Percentiles rank a stretch among this genome's conserved stretches.
phyloP scores from a whole-genome alignment of 192 early-diverging fungal genomes.

The Podochytrium sp. region DNA sequence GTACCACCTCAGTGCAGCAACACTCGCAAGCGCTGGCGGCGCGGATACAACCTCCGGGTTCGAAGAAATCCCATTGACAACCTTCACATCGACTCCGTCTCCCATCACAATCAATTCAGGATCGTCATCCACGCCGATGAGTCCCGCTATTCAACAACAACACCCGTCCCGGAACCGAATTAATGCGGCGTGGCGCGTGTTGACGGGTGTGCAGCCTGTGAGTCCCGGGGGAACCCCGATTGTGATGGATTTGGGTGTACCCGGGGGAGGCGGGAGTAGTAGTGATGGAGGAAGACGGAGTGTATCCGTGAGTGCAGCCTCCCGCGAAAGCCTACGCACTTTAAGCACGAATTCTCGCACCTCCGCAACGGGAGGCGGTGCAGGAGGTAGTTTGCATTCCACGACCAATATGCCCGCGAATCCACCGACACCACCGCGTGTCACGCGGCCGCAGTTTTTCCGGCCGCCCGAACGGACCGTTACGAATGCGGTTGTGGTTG shows the following conservation, averaged over 20 bases:
- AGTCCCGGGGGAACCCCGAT: not conserved
- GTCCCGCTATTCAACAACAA: not conserved
- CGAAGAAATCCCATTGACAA: not conserved
- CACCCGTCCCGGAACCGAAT: slow-evolving; percentile 6
- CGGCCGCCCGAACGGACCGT: slow-evolving; percentile 23
- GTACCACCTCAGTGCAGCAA: not conserved
- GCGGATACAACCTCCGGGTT: not conserved
- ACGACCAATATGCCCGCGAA: too few relatives aligned
- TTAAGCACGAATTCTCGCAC: too few relatives aligned
- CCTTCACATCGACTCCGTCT: not conserved
- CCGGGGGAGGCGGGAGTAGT: not conserved
- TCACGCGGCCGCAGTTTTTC: slow-evolving; percentile 9
- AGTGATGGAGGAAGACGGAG: too few relatives aligned
- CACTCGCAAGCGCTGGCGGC: not conserved
- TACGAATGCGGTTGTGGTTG: not conserved
- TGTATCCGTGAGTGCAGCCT: too few relatives aligned
- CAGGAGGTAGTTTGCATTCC: too few relatives aligned
- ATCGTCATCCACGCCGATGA: not conserved
- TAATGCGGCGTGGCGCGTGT: slow-evolving; percentile 18
- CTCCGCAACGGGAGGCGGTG: not conserved
- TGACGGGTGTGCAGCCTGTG: slow-evolving; percentile 22
- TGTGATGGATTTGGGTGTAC: not conserved
- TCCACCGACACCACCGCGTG: too few relatives aligned
- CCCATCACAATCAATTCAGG: too few relatives aligned
- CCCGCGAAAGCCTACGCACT: too few relatives aligned